Conservation (phyloP, 345 rosid genomes). For the Rubroshorea leprosula region DNA sequence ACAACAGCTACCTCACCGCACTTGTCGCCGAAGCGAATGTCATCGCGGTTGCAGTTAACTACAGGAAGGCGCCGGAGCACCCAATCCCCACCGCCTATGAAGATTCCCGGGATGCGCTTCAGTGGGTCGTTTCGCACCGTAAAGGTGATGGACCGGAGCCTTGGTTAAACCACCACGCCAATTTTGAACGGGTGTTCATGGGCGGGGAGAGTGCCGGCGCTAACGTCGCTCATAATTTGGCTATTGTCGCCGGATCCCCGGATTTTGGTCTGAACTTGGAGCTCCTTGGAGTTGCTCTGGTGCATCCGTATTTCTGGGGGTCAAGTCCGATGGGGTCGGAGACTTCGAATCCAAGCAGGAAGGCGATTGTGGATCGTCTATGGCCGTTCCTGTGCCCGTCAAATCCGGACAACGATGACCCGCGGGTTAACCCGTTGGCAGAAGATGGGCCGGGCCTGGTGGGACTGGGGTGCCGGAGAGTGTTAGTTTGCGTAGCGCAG, state of each 20-base stretch:
- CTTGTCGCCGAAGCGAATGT: constrained; percentile 33
- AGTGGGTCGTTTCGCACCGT: constrained; percentile 33
- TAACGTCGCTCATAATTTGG: constrained; percentile 46
- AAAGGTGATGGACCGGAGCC: constrained; percentile 24
- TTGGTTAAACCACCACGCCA: constrained; percentile 35
- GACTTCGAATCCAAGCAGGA: constrained; percentile 18
- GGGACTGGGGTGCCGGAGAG: constrained; percentile 34
- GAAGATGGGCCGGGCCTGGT: constrained; percentile 35
- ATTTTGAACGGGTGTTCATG: constrained; percentile 29
- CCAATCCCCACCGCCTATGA: constrained; percentile 40
- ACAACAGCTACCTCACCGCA: constrained; percentile 25
- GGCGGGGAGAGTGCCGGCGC: constrained; percentile 48
- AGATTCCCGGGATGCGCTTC: constrained; percentile 43
- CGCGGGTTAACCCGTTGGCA: constrained; percentile 41
- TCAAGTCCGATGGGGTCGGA: constrained; percentile 46
- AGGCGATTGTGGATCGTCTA: constrained; percentile 21
- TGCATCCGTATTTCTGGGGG: constrained; percentile 48
- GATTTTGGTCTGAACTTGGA: constrained; percentile 17
- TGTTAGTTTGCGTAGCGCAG: constrained; percentile 49
- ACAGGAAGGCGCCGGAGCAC: constrained; percentile 43
- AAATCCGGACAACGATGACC: constrained; percentile 47
- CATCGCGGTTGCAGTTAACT: constrained; percentile 35
- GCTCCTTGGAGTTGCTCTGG: constrained; percentile 31
- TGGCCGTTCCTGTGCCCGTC: constrained; percentile 48
- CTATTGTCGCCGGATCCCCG: constrained; percentile 31